Base-by-base conservation (phyloP, 2,329 filamentous ascomycete species). In the Phaeophleospora eucalypticola region DNA sequence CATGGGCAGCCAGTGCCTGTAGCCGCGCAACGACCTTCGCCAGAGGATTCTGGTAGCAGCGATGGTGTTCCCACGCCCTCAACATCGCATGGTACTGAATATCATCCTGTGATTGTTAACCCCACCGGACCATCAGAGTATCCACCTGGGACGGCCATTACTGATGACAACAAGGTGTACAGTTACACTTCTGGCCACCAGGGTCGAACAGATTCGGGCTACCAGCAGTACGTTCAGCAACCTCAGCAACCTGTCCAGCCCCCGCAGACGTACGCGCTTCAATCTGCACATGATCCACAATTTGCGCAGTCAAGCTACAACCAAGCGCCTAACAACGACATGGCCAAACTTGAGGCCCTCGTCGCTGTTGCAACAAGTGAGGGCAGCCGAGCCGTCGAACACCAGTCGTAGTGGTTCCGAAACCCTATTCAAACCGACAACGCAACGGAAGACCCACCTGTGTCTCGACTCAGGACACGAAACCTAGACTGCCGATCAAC, bases 341-440 rank as follows among this genome's bases (percentile, higher is more conserved):
- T 82, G 75, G 69, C 73, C 40, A 71, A 79, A 33, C 65, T 84
- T 4, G 78, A 84, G 51, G 79, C 81, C 18, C 71, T 84, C 7
- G 81, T 84, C n/a, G 80, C 81, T 4, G 80, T 83, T 35, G 81
- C 81, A 3, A 83, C 81, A 2, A 77, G 76, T 51, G 79, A 82
- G 60, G 54, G 54, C 37, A 74, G 68, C 32, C 64, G 60, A 9
- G 62, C 58, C n/a, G 58, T 57, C 8, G 61, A 64, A 42, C 53
- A 58, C 41, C 54, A 54, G 12, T 55, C 51, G 32, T 60, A 36
- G 51, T 12, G 17, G 34, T 36, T n/a, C 39, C 21, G 27, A 32
- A 41, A 41, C 27, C 15, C 27, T 4, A 18, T 8, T 20, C 27
- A 15, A 14, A 42, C 21, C 40, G 29, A 42, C 40, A 42, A 9